These are phyloP conservation scores for Euphorbia corollata DNA, from an alignment of 441 rosid genomes.

Conservation along the genomic window DNA sequence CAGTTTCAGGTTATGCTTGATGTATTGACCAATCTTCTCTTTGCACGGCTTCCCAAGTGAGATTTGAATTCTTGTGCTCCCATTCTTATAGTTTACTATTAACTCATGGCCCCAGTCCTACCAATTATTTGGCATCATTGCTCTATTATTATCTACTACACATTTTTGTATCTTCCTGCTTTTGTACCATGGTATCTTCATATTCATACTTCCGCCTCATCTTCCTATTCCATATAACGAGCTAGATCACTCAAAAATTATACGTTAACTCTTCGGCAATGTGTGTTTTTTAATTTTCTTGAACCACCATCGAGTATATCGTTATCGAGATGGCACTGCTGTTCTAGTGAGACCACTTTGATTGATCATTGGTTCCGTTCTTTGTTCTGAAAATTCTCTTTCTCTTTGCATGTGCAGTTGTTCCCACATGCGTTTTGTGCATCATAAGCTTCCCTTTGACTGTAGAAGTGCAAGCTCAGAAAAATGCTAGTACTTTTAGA, in stretches of 20 bases:
- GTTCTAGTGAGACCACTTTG: neutral
- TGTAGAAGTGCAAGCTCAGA: neutral
- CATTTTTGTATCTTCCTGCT: neutral
- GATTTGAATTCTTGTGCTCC: slow-evolving; percentile 19
- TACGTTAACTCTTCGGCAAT: neutral
- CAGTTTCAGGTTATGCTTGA: slow-evolving; percentile 98
- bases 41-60: slow-evolving; percentile 97
- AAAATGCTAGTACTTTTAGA: neutral
- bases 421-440: neutral
- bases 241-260: neutral
- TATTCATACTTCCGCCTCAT: neutral
- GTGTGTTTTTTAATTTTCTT: neutral
- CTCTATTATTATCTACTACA: neutral
- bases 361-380: neutral
- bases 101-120: neutral
- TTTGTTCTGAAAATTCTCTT: neutral
- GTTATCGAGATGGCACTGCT: neutral
- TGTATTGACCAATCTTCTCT: slow-evolving; percentile 95
- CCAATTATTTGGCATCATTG: neutral
- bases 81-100: slow-evolving; percentile 6
- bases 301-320: neutral
- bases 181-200: neutral
- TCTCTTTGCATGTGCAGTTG: neutral
- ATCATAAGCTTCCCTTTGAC: neutral
- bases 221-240: neutral